These are phyloP conservation scores for Emericellopsis terricola DNA, from an alignment of 495 filamentous ascomycete genomes.

Conservation along the genomic window DNA sequence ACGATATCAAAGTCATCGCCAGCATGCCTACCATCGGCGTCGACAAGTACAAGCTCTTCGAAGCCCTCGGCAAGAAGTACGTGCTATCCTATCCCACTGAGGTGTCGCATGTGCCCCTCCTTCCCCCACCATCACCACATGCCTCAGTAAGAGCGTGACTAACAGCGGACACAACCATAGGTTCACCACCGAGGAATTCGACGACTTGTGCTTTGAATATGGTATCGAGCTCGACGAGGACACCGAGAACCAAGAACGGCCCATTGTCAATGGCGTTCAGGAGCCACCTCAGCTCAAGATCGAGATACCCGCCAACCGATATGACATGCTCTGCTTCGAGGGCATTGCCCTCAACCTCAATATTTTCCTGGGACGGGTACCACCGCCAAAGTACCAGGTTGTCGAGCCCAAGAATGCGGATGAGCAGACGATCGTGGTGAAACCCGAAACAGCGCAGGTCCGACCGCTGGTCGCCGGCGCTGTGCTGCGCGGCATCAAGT, in stretches of 20 bases:
- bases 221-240: conserved; percentile 97
- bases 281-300: conserved; percentile 91
- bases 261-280: conserved; percentile 58
- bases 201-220: conserved; percentile 96
- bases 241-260: conserved; percentile 56
- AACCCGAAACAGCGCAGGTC: conserved; percentile 60
- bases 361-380: conserved; percentile 64
- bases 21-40: conserved; percentile 85
- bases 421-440: conserved; percentile 61
- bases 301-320: conserved; percentile 96
- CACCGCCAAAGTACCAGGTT: conserved; percentile 62
- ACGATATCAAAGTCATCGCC: conserved; percentile 3
- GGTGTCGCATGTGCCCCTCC: neutral
- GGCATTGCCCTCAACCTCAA: conserved; percentile 91
- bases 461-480: conserved; percentile 76
- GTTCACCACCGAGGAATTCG: conserved; percentile 85
- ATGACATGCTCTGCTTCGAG: conserved; percentile 98
- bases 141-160: neutral
- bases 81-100: conserved; percentile 7
- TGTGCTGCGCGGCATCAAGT: conserved; percentile 76
- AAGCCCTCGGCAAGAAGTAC: conserved; percentile 77
- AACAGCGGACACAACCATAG: conserved; percentile 16
- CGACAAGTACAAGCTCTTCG: conserved; percentile 86
- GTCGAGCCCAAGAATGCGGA: conserved; percentile 52
- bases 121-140: neutral